phyloP scores from a whole-genome alignment of 768 basidiomycete species.

The Exsudoporus frostii region DNA sequence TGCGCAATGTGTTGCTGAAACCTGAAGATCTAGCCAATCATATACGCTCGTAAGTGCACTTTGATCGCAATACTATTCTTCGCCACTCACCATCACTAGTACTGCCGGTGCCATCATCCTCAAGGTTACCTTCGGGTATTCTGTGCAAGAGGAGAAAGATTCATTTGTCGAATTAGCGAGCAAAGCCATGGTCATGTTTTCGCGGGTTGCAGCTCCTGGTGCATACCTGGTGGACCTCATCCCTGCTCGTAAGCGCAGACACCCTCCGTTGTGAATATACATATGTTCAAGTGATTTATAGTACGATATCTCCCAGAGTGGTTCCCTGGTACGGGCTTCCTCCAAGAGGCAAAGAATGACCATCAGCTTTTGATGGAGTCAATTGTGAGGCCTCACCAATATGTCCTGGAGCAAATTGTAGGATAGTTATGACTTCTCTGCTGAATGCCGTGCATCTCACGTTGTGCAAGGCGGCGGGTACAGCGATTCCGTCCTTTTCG shows the following conservation, averaged over 20 bases:
- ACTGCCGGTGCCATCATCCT: conserved; percentile 31
- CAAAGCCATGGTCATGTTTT: conserved; percentile 19
- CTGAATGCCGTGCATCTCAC: neutral
- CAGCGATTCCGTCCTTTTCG: conserved; percentile 16
- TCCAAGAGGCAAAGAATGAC: conserved; percentile 28
- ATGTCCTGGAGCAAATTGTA: conserved; percentile 47
- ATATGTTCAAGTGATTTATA: conserved; percentile 7
- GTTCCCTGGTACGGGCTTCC: conserved; percentile 36
- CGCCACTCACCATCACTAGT: neutral
- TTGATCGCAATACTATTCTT: neutral
- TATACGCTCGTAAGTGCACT: conserved; percentile 18
- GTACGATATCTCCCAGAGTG: conserved; percentile 33
- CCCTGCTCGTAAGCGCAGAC: conserved; percentile 11
- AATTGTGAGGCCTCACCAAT: conserved; percentile 43
- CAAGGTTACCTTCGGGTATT: conserved; percentile 40
- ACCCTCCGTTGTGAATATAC: too few species aligned
- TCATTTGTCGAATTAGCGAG: conserved; percentile 33
- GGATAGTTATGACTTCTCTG: neutral
- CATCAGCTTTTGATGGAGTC: conserved; percentile 31
- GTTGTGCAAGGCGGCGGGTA: conserved; percentile 10
- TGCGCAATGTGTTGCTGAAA: conserved; percentile 11
- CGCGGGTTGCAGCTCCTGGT: conserved; percentile 1
- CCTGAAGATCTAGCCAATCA: conserved; percentile 18
- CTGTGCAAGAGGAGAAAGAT: conserved; percentile 34
- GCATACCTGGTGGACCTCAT: conserved; percentile 20